Conservation (phyloP, 768 basidiomycete species). For the Leccinum uliginosum region DNA sequence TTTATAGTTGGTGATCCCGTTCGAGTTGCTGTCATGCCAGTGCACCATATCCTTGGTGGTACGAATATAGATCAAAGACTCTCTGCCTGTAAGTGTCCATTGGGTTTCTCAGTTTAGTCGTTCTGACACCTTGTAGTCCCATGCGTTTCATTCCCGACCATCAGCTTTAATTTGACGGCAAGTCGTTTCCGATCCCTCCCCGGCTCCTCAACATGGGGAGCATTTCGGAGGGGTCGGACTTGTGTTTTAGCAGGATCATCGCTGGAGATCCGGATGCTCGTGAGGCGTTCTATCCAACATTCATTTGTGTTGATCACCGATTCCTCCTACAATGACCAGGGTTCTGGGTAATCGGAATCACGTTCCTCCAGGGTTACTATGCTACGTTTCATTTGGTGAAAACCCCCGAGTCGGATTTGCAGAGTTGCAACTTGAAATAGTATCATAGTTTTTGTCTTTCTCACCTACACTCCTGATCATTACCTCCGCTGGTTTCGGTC, state of each 20-base stretch:
- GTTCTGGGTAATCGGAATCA: slow-evolving; percentile 17
- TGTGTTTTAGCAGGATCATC: slow-evolving; percentile 32
- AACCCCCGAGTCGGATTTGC: too few relatives aligned
- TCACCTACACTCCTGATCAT: too few relatives aligned
- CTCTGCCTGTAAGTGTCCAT: too few relatives aligned
- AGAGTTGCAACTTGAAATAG: too few relatives aligned
- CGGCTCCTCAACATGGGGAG: slow-evolving; percentile 36
- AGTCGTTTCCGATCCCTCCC: neutral
- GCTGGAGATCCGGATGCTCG: neutral
- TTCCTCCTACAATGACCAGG: slow-evolving; percentile 5
- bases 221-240: slow-evolving; percentile 12
- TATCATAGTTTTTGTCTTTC: too few relatives aligned
- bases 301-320: neutral
- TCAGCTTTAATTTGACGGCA: neutral
- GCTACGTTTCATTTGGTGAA: too few relatives aligned
- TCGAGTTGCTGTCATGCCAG: too few relatives aligned
- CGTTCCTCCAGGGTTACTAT: neutral
- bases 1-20: too few relatives aligned
- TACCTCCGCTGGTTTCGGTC: too few relatives aligned
- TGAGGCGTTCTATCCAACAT: neutral
- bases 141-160: neutral
- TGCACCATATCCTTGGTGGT: too few relatives aligned
- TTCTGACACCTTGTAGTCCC: neutral
- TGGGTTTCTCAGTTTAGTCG: too few relatives aligned
- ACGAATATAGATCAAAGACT: too few relatives aligned